phyloP scores from a whole-genome alignment of 108 stramenopile species.

The Pinguiococcus pyrenoidosus region DNA sequence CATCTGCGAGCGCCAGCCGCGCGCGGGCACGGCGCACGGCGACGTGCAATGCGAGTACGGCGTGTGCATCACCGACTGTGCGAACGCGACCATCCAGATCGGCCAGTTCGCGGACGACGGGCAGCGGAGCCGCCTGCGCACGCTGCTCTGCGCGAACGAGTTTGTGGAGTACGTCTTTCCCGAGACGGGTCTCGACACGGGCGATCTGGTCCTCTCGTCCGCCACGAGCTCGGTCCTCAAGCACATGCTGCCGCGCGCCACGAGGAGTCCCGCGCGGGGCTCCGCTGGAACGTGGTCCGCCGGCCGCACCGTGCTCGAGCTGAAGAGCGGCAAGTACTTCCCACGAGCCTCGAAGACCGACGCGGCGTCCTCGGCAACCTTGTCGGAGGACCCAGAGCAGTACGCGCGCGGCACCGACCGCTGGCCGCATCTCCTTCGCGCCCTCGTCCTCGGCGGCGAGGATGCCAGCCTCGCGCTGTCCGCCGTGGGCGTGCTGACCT shows the following conservation, averaged over 20 bases:
- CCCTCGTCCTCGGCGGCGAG: conserved; percentile 58
- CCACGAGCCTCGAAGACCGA: conserved; percentile 36
- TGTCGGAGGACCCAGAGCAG: too few species aligned
- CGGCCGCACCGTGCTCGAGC: conserved; percentile 52
- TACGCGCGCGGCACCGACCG: conserved; percentile 25
- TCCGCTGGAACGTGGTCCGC: too few species aligned
- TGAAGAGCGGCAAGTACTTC: conserved; percentile 64
- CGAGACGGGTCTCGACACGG: conserved; percentile 8
- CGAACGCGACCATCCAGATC: conserved; percentile 62
- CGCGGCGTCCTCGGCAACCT: too few species aligned
- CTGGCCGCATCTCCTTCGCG: conserved; percentile 67
- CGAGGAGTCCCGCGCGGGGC: too few species aligned
- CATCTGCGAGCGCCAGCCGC: conserved; percentile 41
- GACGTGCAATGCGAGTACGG: conserved; percentile 62
- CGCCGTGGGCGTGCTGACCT: conserved; percentile 45
- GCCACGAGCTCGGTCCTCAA: conserved; percentile 41
- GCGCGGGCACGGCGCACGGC: not conserved
- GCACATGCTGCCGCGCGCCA: conserved; percentile 21
- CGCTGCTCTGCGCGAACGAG: conserved; percentile 42
- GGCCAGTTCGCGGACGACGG: conserved; percentile 94
- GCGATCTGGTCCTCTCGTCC: conserved; percentile 12
- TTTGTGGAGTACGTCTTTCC: not conserved
- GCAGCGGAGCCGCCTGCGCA: conserved; percentile 73
- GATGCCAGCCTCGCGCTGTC: conserved; percentile 46
- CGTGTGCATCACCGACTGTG: conserved; percentile 74